Evolutionary conservation across 1,284 basidiomycete genomes (phyloP), one percentile per base, ranked within the genome.

Genomic region (Phlebopus sp.): DNA sequence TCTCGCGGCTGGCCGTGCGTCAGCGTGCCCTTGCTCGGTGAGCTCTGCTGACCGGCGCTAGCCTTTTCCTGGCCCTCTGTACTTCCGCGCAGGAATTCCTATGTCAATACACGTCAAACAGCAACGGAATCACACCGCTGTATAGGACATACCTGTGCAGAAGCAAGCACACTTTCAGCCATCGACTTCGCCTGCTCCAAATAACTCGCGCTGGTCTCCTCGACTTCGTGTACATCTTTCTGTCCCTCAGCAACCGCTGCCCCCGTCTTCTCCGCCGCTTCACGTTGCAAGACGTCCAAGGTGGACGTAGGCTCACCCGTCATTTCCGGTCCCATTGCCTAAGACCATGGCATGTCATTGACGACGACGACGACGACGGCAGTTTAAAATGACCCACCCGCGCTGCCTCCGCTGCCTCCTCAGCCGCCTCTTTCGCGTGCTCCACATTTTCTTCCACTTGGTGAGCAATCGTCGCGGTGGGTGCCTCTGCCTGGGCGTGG

Each of bases 161-260:
- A 75, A n/a, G 71, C 61, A 5, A 80, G 51, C 0, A 75, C 77
- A 44, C 59, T 68, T 7, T 62, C 64, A 0, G 75, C 78, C 3
- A 79, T 43, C n/a, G 59, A 62, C 63, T 78, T 82, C 4, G 76
- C 80, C 54, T 79, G 76, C 19, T 78, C 74, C 5, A 83, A 63
- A 54, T 80, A 81, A 1, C 64, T 70, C 35, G 66, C 69, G 27
- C 73, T 72, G 4, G 70, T 57, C 3, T 68, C 69, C 53, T 75
- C 74, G 0, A 70, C 71, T 9, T 66, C 64, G n/a, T 74, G 68
- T 3, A 84, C 69, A 51, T 78, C 74, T 7, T 64, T 60, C 54
- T 77, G 68, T 2, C 82, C 82, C 59, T 84, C 71, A 1, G 69
- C 67, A 13, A 77, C 77, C 18, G 82, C 82, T 1, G 63, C 66